Percentiles rank a stretch among this genome's conserved stretches.
These are phyloP conservation scores for Erysimum cheiranthoides DNA, from an alignment of 345 rosid genomes.

Conservation along the genomic window DNA sequence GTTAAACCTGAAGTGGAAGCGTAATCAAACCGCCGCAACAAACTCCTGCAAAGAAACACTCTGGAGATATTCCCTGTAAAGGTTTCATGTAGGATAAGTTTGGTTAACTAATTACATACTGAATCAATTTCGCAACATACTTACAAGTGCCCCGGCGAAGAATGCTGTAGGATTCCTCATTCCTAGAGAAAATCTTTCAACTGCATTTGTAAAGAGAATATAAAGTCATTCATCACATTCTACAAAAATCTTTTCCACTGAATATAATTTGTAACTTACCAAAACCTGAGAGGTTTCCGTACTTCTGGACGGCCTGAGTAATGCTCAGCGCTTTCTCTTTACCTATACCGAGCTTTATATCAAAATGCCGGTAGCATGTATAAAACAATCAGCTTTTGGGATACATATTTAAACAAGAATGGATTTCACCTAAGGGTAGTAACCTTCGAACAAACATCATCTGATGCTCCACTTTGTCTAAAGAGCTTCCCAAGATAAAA, in stretches of 20 bases:
- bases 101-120: neutral
- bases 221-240: slow-evolving; percentile 8
- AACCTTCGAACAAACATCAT: slow-evolving; percentile 85
- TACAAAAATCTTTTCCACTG: neutral
- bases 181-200: slow-evolving; percentile 86
- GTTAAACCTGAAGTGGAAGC: slow-evolving; percentile 76
- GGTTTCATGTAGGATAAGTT: neutral
- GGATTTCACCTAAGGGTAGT: slow-evolving; percentile 35
- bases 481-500: slow-evolving; percentile 86
- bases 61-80: slow-evolving; percentile 85
- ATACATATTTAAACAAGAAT: slow-evolving; percentile 14
- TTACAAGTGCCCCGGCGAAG: slow-evolving; percentile 79
- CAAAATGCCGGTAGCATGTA: neutral
- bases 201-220: slow-evolving; percentile 49
- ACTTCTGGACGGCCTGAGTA: slow-evolving; percentile 59
- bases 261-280: slow-evolving; percentile 56
- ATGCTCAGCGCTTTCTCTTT: slow-evolving; percentile 69
- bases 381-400: neutral
- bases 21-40: slow-evolving; percentile 91
- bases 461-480: slow-evolving; percentile 68
- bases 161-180: slow-evolving; percentile 90
- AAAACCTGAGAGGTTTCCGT: slow-evolving; percentile 81
- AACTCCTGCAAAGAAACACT: slow-evolving; percentile 88
- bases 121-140: slow-evolving; percentile 30
- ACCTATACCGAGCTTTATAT: slow-evolving; percentile 71